A percentile compares a stretch with the other conserved stretches of the same genome.
Evolutionary conservation across 1,284 basidiomycete species (phyloP).

Genomic region (Sporisorium exsertum): DNA sequence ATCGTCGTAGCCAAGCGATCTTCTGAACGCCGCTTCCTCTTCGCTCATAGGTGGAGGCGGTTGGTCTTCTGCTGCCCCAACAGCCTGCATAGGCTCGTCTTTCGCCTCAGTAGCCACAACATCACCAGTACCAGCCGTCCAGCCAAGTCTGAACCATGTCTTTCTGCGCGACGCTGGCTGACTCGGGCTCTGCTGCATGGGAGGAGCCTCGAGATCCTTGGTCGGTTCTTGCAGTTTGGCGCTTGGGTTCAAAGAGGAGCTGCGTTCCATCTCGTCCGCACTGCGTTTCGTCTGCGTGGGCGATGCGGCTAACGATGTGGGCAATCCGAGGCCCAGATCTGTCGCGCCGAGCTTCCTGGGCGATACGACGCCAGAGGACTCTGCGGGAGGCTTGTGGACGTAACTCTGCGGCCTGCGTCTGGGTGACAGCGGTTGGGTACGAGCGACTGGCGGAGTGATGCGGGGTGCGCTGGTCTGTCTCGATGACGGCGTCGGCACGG

Average conservation of each 20-base stretch:
- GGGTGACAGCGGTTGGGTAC: slow-evolving; percentile 20
- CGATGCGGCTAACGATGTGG: slow-evolving; percentile 11
- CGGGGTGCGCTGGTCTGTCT: not conserved
- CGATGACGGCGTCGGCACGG: not conserved
- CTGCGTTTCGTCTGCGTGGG: slow-evolving; percentile 28
- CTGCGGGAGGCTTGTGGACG: slow-evolving; percentile 26
- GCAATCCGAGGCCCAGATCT: slow-evolving; percentile 24
- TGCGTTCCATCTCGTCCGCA: slow-evolving; percentile 42
- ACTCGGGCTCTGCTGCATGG: slow-evolving; percentile 13
- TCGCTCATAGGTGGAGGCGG: slow-evolving; percentile 52
- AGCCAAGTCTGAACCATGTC: slow-evolving; percentile 48
- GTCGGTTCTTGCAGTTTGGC: slow-evolving; percentile 11
- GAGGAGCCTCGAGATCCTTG: not conserved
- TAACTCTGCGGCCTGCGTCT: slow-evolving; percentile 32
- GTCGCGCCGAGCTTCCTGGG: slow-evolving; percentile 22
- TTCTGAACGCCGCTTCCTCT: slow-evolving; percentile 49
- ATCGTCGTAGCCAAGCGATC: slow-evolving; percentile 34
- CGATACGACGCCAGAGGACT: slow-evolving; percentile 28
- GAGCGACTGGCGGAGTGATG: slow-evolving; percentile 3
- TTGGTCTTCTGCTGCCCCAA: not conserved
- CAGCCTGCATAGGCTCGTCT: slow-evolving; percentile 6
- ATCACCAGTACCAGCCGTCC: slow-evolving; percentile 1
- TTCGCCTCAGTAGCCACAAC: not conserved
- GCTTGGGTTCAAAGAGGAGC: slow-evolving; percentile 8
- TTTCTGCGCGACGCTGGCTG: slow-evolving; percentile 25